Percentiles rank a stretch among this genome's conserved stretches.
Conservation (phyloP, 2,329 filamentous ascomycete species). For the Uncinocarpus reesii region DNA sequence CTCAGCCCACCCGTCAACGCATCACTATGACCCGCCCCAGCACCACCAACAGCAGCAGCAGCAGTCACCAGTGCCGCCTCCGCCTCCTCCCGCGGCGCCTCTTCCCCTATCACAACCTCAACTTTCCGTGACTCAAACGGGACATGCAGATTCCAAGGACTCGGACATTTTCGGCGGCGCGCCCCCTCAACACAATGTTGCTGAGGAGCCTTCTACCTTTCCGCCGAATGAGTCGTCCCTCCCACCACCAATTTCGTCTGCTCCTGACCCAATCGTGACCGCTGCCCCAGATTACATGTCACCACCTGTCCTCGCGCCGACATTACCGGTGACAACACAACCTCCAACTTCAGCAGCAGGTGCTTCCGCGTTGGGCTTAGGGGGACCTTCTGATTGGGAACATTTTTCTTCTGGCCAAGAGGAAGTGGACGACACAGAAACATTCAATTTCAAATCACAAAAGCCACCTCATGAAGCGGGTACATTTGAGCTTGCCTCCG, state of each 20-base stretch:
- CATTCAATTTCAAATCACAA: constrained; percentile 12
- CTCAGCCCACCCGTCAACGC: constrained; percentile 24
- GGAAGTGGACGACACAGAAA: constrained; percentile 29
- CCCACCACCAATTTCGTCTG: constrained; percentile 13
- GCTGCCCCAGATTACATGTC: constrained; percentile 15
- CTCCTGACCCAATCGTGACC: neutral
- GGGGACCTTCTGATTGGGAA: constrained; percentile 41
- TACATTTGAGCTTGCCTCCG: constrained; percentile 13
- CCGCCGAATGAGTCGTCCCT: constrained; percentile 15
- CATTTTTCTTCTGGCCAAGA: constrained; percentile 31
- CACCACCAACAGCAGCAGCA: constrained; percentile 13
- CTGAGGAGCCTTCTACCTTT: constrained; percentile 10
- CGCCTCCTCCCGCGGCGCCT: neutral
- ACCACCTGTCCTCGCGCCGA: constrained; percentile 22
- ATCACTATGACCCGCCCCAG: constrained; percentile 25
- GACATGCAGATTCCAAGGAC: neutral
- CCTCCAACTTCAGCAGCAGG: constrained; percentile 10
- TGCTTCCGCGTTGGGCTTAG: constrained; percentile 32
- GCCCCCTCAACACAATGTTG: neutral
- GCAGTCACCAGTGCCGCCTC: neutral
- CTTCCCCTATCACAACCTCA: neutral
- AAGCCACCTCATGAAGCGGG: constrained; percentile 11
- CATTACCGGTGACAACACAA: constrained; percentile 7
- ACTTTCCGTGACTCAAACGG: constrained; percentile 9
- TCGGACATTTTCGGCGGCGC: neutral